Base-by-base conservation (phyloP, 2,329 filamentous ascomycete species). In the Pseudogymnoascus sp. region DNA sequence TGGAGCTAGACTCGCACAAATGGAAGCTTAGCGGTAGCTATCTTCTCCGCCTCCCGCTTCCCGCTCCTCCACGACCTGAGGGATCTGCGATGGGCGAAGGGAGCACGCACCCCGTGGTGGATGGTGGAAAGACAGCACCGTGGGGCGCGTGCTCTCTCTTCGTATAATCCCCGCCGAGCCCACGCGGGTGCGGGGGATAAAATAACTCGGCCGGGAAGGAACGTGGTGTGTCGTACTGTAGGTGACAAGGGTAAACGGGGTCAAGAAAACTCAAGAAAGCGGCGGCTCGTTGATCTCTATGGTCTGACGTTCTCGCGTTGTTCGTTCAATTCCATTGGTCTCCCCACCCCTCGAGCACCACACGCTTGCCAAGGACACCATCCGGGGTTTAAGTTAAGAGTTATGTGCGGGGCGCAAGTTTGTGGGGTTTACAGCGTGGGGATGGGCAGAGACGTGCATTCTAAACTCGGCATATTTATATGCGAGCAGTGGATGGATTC, bases 1-100 rank as follows among this genome's bases (percentile, higher is more conserved):
- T 18, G 18, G 18, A 18, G 18, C 18, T 59, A 37, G 36, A 36
- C 41, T 47, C 11, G 20, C 22, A 35, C 12, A 2, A n/a, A 61
- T 43, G 70, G 69, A 25, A 66, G 67, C 12, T 63, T 71, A 64
- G 68, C 63, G 18, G 71, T 72, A 8, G 70, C 66, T 11, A 63
- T 71, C 4, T 71, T 73, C 59, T 59, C 66, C 37, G 68, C 71
- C 1, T 64, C 67, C 60, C 65, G 68, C 71, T 1, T 64, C 67
- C 60, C 65, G 69, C 36, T 71, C 70, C 8, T 71, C 71, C 2
- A 66, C 65, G 0, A 70, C 69, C 5, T 67, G 68, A 2, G 62
- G 73, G 7, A 61, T 72, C 20, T 69, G 67, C 38, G 71, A 69
- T 25, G 9, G 63, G 64, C 2, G 70, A 73, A 60, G 68, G 71